These are phyloP conservation scores for Colletotrichum kahawae DNA, from an alignment of 2,329 filamentous ascomycete genomes.

Conservation along the genomic window DNA sequence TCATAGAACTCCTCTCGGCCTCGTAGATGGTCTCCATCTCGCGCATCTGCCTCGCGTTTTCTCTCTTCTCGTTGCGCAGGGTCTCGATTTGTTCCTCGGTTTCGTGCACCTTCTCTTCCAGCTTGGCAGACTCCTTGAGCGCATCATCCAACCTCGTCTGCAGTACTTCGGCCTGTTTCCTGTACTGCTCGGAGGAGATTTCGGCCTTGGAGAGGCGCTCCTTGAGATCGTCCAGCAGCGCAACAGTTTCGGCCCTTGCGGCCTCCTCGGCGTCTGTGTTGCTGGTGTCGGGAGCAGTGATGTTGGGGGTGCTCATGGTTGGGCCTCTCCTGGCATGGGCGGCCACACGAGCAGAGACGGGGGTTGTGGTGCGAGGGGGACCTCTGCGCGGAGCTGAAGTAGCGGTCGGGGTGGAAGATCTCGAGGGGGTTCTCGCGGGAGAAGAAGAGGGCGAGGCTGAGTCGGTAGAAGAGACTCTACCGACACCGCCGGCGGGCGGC, in stretches of 20 bases:
- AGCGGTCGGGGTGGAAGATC: conserved; percentile 56
- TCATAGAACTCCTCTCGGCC: conserved; percentile 82
- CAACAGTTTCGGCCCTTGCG: conserved; percentile 78
- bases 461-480: conserved; percentile 48
- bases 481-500: conserved; percentile 53
- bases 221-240: conserved; percentile 83
- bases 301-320: conserved; percentile 40
- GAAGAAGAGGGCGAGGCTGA: conserved; percentile 27
- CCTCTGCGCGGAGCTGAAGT: conserved; percentile 60
- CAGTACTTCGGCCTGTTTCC: conserved; percentile 84
- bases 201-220: conserved; percentile 84
- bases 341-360: conserved; percentile 76
- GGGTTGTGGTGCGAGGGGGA: conserved; percentile 68
- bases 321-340: conserved; percentile 66
- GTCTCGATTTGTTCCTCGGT: conserved; percentile 82
- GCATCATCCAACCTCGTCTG: conserved; percentile 88
- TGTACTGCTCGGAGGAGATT: conserved; percentile 75
- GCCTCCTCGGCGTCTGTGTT: conserved; percentile 69
- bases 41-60: conserved; percentile 80
- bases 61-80: conserved; percentile 84
- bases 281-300: not conserved
- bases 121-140: conserved; percentile 78
- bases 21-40: conserved; percentile 95
- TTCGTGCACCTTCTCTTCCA: conserved; percentile 89
- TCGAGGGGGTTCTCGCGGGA: conserved; percentile 34